Conservation (phyloP, 345 rosid species). For the Linum usitatissimum region DNA sequence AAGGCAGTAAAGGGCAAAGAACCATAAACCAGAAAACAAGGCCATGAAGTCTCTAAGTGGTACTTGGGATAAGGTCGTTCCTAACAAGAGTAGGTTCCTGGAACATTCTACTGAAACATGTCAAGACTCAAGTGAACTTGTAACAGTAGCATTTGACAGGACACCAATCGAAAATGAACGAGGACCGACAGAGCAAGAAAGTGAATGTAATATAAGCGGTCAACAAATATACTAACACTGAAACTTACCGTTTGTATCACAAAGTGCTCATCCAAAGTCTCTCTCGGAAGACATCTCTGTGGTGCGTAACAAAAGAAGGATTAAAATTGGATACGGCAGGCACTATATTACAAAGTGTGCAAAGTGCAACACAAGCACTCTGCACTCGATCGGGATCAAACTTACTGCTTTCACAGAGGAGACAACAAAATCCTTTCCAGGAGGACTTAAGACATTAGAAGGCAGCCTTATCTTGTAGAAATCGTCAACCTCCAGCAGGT, state of each 20-base stretch:
- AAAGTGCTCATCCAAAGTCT: constrained; percentile 80
- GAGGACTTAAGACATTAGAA: constrained; percentile 66
- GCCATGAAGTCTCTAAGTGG: not conserved
- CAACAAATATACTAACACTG: not conserved
- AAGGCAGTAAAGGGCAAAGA: not conserved
- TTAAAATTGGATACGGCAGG: not conserved
- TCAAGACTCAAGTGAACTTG: not conserved
- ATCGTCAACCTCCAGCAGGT: constrained; percentile 61
- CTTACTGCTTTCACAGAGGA: constrained; percentile 90
- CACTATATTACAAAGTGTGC: not conserved
- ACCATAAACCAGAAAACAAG: not conserved
- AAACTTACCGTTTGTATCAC: constrained; percentile 70
- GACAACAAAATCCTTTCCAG: constrained; percentile 58
- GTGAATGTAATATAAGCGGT: too few species aligned
- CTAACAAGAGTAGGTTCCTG: not conserved
- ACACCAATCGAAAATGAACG: not conserved
- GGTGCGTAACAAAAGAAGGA: not conserved
- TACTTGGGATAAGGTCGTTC: not conserved
- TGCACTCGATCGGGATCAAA: not conserved
- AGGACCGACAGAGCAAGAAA: too few species aligned
- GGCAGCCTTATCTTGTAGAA: constrained; percentile 85
- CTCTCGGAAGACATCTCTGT: constrained; percentile 85
- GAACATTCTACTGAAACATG: not conserved
- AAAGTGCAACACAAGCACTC: not conserved
- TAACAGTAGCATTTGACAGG: not conserved